Conservation (phyloP, 176 grass and related monocot species). For the Panicum miliaceum region DNA sequence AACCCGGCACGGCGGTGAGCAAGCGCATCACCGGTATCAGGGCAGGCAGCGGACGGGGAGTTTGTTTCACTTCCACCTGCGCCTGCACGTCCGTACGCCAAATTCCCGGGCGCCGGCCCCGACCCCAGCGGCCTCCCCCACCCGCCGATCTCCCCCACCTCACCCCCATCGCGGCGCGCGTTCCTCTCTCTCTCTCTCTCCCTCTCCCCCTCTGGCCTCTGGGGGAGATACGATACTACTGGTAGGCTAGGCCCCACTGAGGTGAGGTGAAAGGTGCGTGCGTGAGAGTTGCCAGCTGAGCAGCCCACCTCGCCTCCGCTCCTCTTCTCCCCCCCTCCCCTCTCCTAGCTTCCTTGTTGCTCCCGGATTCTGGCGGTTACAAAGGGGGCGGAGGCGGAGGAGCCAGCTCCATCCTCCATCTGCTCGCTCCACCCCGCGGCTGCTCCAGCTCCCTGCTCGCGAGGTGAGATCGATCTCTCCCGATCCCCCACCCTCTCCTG, state of each 20-base stretch:
- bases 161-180: no score
- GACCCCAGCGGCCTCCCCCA: no score
- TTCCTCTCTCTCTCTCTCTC: background rate
- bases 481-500: no score
- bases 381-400: background rate
- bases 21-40: no score
- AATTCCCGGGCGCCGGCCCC: no score
- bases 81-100: no score
- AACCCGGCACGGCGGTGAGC: no score
- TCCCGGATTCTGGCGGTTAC: slow-evolving; percentile 36
- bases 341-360: background rate
- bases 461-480: slow-evolving; percentile 32
- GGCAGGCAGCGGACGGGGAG: no score
- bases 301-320: background rate
- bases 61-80: no score
- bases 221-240: background rate
- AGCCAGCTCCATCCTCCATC: background rate
- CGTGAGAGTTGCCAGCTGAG: slow-evolving; percentile 24
- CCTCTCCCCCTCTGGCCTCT: background rate
- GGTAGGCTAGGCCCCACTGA: background rate
- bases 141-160: no score
- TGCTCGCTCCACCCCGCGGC: background rate
- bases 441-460: background rate
- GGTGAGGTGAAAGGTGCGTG: slow-evolving; percentile 1
- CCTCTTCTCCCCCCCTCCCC: no score